Percentiles rank a stretch among this genome's conserved stretches.
phyloP scores from a whole-genome alignment of 352 stramenopile species.

The Blastocystis sp. region DNA sequence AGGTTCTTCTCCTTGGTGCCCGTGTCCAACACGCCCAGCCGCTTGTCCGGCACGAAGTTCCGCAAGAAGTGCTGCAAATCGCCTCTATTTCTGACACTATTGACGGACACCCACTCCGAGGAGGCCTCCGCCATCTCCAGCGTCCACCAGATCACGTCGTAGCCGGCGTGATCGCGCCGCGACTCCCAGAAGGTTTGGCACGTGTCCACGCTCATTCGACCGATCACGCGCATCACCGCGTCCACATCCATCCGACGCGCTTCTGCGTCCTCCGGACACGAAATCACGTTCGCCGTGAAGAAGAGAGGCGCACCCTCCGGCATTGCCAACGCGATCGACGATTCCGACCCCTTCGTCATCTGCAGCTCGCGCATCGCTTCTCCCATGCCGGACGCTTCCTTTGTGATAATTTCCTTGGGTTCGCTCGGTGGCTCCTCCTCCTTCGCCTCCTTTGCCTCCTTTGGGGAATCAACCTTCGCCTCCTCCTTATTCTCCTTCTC shows the following conservation, averaged over 20 bases:
- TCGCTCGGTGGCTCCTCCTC: background rate
- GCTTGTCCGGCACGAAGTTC: conserved; percentile 61
- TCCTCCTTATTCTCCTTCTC: conserved; percentile 17
- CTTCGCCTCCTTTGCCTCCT: conserved; percentile 12
- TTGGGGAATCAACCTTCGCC: background rate
- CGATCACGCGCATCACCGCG: conserved; percentile 24
- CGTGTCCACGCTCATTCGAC: conserved; percentile 24
- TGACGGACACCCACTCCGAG: background rate
- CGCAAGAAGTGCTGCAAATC: conserved; percentile 25
- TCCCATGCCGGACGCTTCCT: background rate
- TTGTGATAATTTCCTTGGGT: background rate
- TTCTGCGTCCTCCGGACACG: conserved; percentile 10
- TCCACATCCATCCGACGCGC: background rate
- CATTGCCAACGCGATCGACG: conserved; percentile 25
- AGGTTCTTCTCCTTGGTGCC: conserved; percentile 19
- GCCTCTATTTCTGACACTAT: background rate
- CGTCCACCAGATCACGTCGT: conserved; percentile 18
- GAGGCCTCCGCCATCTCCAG: conserved; percentile 13
- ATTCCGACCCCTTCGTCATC: background rate
- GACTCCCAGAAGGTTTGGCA: conserved; percentile 34
- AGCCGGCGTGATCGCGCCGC: background rate
- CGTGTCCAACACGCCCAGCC: conserved; percentile 33
- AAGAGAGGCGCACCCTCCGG: background rate
- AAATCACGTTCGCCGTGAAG: conserved; percentile 25
- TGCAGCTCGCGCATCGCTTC: background rate